Base-by-base conservation (phyloP, 1,139 yeast genomes). In the Arxiozyma bovina region DNA sequence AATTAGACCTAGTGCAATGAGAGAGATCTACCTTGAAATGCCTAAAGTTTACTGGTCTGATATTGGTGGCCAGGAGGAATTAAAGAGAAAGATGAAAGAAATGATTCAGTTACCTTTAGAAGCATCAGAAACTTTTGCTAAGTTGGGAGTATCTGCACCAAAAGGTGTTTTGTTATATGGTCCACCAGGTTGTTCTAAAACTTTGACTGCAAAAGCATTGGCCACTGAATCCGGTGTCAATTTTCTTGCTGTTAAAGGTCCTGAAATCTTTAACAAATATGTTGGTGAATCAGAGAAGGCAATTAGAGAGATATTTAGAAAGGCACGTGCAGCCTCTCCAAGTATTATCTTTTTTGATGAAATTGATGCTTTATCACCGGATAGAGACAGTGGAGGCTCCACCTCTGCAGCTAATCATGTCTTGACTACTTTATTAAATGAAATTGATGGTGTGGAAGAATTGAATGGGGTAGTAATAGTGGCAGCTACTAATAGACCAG, bases 131-230 rank as follows among this genome's bases (percentile, higher is more conserved):
- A 77, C 96, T 0, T 93, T 93, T 68, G 75, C 75, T 27, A 75
- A 79, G 45, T 74, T 94, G 12, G 99, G 98, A 0, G 83, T 94
- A 8, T 77, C 80, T 55, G 93, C 98, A 0, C 99, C 99, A 1
- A 87, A 89, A 63, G 98, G 98, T 44, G 86, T 91, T 0, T 71
- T 91, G 50, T 73, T 91, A 21, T 91, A 91, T 68, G 98, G 98
- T 0, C 98, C 98, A 0, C 98, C 98, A 0, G 98, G 98, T 8
- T 91, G 97, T 72, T 90, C 97, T 8, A 91, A 91, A 65, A 91
- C 98, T 0, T 73, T 91, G 57, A 88, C 96, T 0, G 97, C 97
- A 1, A 91, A 91, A 67, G 98, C 98, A 0, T 73, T 91, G 42
- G 98, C 98, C 0, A 87, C 96, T 0, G 98, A 91, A 70, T 87